A percentile compares a stretch with the other conserved stretches of the same genome.
Conservation (phyloP, 306 rosid genomes). For the Astragalus glycyphyllos region DNA sequence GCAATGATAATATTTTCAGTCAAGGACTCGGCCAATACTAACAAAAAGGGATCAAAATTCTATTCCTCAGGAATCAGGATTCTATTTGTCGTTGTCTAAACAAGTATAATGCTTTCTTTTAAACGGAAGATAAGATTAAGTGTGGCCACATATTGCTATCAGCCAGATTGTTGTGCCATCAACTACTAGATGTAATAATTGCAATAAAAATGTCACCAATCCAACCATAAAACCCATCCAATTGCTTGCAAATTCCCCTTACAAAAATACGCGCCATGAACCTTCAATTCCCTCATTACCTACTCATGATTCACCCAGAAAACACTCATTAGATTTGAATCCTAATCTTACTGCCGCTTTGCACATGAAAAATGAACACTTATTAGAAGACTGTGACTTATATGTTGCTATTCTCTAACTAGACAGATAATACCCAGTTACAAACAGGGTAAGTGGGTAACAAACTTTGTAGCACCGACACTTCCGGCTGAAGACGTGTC, state of each 20-base stretch:
- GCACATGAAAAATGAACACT: constrained; percentile 29
- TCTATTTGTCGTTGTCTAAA: not conserved
- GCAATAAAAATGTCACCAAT: constrained; percentile 14
- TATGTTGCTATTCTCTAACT: constrained; percentile 10
- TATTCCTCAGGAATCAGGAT: constrained; percentile 9
- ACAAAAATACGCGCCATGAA: constrained; percentile 3
- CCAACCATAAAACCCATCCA: constrained; percentile 11
- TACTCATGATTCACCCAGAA: constrained; percentile 4
- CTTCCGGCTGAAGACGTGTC: no score
- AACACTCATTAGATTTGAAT: constrained; percentile 27
- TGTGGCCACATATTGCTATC: not conserved
- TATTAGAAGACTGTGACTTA: constrained; percentile 3
- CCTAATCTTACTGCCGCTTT: constrained; percentile 19
- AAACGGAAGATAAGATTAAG: constrained; percentile 12
- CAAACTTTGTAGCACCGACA: no score
- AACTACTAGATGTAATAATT: constrained; percentile 19
- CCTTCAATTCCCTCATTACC: not conserved
- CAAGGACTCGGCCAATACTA: constrained; percentile 30
- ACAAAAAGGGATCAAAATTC: constrained; percentile 17
- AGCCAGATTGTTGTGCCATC: not conserved
- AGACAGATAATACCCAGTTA: constrained; percentile 2
- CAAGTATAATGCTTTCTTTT: not conserved
- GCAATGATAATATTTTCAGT: constrained; percentile 48
- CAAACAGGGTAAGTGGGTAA: constrained; percentile 10
- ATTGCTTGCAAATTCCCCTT: constrained; percentile 28